A percentile compares a stretch with the other conserved stretches of the same genome.
These are phyloP conservation scores for Barnettozyma hawaiiensis DNA, from an alignment of 1,139 yeast genomes.

Conservation along the genomic window DNA sequence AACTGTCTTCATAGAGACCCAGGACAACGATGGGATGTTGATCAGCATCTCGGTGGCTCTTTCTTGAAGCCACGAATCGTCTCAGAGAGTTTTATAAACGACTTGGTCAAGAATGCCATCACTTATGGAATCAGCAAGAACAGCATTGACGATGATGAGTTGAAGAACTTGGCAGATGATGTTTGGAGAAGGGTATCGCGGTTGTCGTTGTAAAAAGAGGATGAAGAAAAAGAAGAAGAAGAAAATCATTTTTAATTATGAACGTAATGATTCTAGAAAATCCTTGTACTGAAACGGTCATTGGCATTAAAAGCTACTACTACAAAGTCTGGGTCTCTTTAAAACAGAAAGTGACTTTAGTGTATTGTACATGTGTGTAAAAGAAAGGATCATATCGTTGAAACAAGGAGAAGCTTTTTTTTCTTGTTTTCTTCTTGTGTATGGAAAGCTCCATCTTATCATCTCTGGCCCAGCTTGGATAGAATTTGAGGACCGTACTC, in stretches of 20 bases:
- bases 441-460: too few relatives aligned
- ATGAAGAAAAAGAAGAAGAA: not conserved
- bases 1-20: slow-evolving; percentile 75
- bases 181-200: slow-evolving; percentile 39
- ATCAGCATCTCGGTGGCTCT: slow-evolving; percentile 48
- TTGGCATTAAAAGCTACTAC: too few relatives aligned
- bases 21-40: slow-evolving; percentile 56
- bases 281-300: too few relatives aligned
- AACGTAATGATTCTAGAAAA: not conserved
- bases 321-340: too few relatives aligned
- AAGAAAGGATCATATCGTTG: not conserved
- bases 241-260: not conserved
- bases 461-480: slow-evolving; percentile 89
- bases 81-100: slow-evolving; percentile 59
- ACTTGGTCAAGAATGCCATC: slow-evolving; percentile 64
- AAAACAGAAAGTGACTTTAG: not conserved
- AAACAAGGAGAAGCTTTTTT: too few relatives aligned
- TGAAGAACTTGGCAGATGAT: slow-evolving; percentile 44
- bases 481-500: slow-evolving; percentile 88
- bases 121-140: slow-evolving; percentile 23
- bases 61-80: slow-evolving; percentile 76
- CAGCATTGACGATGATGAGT: slow-evolving; percentile 31
- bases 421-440: too few relatives aligned
- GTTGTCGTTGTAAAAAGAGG: slow-evolving; percentile 18
- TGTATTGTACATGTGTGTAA: not conserved